phyloP scores from a whole-genome alignment of 2,329 filamentous ascomycete species.

The Leptographium radiaticola region DNA sequence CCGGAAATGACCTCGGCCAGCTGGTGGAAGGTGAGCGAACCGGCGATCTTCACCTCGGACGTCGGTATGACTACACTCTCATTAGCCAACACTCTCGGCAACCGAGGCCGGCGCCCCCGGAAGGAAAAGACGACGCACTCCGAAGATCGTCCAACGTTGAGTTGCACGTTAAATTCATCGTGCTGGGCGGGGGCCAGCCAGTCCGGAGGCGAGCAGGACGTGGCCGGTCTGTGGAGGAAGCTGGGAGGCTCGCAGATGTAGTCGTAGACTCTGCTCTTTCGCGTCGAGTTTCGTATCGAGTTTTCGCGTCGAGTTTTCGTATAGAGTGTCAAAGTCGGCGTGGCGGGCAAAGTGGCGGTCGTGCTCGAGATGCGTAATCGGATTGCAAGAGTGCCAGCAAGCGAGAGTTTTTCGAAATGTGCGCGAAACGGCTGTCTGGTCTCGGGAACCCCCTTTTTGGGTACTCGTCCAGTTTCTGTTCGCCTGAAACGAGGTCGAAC shows the following conservation, averaged over 20 bases:
- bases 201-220: not conserved
- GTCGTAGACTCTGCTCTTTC: too few species aligned
- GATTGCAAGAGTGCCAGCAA: not conserved
- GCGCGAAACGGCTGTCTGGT: not conserved
- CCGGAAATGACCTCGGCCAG: slow-evolving; percentile 39
- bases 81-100: slow-evolving; percentile 1
- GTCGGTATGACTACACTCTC: slow-evolving; percentile 24
- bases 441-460: not conserved
- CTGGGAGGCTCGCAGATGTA: not conserved
- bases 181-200: not conserved
- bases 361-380: too few species aligned
- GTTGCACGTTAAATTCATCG: slow-evolving; percentile 28
- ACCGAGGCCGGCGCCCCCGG: not conserved
- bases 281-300: too few species aligned
- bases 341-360: too few species aligned
- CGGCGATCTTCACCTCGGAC: slow-evolving; percentile 33
- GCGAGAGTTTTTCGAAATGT: not conserved
- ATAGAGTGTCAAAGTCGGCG: too few species aligned
- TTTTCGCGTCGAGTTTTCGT: too few species aligned
- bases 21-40: slow-evolving; percentile 39
- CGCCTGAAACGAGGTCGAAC: not conserved
- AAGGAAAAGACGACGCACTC: slow-evolving; percentile 19
- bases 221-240: not conserved
- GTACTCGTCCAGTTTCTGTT: not conserved
- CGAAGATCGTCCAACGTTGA: slow-evolving; percentile 29